phyloP scores from a whole-genome alignment of 164 flowering plant genomes.

The Vitis cinerea region DNA sequence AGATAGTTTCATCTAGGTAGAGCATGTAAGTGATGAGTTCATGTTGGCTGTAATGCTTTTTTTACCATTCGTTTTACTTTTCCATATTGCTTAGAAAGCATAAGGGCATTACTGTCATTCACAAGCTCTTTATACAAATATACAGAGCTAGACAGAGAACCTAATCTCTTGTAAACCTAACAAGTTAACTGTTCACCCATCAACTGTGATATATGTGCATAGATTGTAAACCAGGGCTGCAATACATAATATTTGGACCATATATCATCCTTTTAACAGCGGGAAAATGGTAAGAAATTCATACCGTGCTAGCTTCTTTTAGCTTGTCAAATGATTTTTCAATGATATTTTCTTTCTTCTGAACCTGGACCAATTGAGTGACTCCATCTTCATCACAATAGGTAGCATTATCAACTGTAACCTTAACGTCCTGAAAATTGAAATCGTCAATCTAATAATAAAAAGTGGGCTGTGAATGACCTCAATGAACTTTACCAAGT shows the following conservation, averaged over 20 bases:
- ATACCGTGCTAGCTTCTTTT: slow-evolving; percentile 79
- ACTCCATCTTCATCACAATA: slow-evolving; percentile 23
- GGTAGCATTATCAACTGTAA: slow-evolving; percentile 22
- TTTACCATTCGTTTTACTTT: too few relatives aligned
- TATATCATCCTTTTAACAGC: not conserved
- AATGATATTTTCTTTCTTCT: slow-evolving; percentile 60
- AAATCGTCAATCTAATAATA: not conserved
- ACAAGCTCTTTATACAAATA: too few relatives aligned
- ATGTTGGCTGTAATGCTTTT: too few relatives aligned
- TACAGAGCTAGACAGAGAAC: too few relatives aligned
- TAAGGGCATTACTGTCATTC: too few relatives aligned
- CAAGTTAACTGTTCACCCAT: too few relatives aligned
- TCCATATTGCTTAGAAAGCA: too few relatives aligned
- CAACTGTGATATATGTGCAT: too few relatives aligned
- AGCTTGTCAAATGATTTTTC: slow-evolving; percentile 77
- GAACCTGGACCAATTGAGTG: slow-evolving; percentile 39
- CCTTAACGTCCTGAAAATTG: slow-evolving; percentile 38
- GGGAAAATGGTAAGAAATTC: slow-evolving; percentile 11
- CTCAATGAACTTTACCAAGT: not conserved
- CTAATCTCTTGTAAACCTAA: too few relatives aligned
- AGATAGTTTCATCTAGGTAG: too few relatives aligned
- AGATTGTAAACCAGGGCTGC: not conserved
- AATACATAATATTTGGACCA: not conserved
- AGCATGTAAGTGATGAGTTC: too few relatives aligned
- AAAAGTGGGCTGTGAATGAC: not conserved